Percentiles rank a stretch among this genome's conserved stretches.
Conservation (phyloP, 2,329 filamentous ascomycete species). For the Amauroascus niger region DNA sequence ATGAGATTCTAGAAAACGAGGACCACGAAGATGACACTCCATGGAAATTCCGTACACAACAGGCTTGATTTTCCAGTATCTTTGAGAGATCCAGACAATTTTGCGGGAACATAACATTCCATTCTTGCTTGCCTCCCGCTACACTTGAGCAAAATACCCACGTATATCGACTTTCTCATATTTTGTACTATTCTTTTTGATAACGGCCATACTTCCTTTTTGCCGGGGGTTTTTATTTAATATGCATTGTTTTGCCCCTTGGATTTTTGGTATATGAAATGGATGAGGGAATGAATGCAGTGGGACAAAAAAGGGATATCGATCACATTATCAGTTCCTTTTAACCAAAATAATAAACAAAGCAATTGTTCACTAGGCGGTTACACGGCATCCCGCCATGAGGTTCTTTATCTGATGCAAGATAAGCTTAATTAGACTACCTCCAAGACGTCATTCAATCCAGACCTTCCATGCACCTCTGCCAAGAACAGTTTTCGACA, state of each 20-base stretch:
- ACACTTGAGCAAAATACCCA: not conserved
- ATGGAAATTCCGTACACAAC: not conserved
- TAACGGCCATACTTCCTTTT: not conserved
- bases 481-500: not conserved
- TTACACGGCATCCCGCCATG: not conserved
- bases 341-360: not conserved
- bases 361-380: not conserved
- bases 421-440: conserved; percentile 9
- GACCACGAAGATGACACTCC: not conserved
- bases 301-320: too few relatives aligned
- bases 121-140: not conserved
- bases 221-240: not conserved
- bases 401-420: not conserved
- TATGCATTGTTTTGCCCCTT: not conserved
- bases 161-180: not conserved
- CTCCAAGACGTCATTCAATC: not conserved
- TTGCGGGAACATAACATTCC: not conserved
- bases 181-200: not conserved
- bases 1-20: not conserved
- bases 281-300: too few relatives aligned
- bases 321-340: not conserved
- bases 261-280: too few relatives aligned
- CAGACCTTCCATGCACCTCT: not conserved
- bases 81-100: not conserved
- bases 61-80: not conserved